Percentiles rank a stretch among this genome's conserved stretches.
Conservation (phyloP, 805 yeast species). For the Wilhelminamyces savonicus region DNA sequence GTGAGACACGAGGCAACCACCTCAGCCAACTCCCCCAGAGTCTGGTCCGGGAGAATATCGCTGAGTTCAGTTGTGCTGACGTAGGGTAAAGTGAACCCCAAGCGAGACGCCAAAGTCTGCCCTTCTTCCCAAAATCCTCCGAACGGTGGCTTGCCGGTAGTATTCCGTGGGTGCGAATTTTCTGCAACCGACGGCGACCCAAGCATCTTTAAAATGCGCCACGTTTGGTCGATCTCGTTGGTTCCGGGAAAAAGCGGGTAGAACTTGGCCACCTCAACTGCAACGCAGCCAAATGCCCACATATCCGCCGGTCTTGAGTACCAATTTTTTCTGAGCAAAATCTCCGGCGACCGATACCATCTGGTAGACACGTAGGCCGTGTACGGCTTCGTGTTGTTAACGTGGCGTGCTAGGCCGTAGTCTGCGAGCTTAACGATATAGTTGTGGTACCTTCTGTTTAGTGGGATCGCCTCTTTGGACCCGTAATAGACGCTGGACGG, state of each 20-base stretch:
- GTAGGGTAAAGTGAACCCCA: conserved; percentile 55
- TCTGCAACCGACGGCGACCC: conserved; percentile 60
- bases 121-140: conserved; percentile 80
- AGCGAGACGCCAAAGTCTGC: conserved; percentile 37
- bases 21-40: conserved; percentile 34
- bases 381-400: conserved; percentile 46
- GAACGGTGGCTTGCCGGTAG: conserved; percentile 28
- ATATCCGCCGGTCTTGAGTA: conserved; percentile 71
- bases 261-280: conserved; percentile 65
- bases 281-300: conserved; percentile 84
- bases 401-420: conserved; percentile 69
- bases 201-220: conserved; percentile 57
- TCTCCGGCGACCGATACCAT: conserved; percentile 85
- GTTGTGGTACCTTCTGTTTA: conserved; percentile 29
- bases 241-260: conserved; percentile 81
- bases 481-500: conserved; percentile 52
- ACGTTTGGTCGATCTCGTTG: conserved; percentile 72
- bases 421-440: conserved; percentile 74
- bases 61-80: conserved; percentile 45
- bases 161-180: conserved; percentile 8
- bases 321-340: conserved; percentile 53
- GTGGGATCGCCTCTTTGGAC: conserved; percentile 31
- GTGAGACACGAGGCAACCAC: conserved; percentile 46
- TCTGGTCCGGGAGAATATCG: conserved; percentile 40
- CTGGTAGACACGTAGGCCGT: conserved; percentile 79